phyloP scores from a whole-genome alignment of 441 rosid genomes.

The Populus hybrid region DNA sequence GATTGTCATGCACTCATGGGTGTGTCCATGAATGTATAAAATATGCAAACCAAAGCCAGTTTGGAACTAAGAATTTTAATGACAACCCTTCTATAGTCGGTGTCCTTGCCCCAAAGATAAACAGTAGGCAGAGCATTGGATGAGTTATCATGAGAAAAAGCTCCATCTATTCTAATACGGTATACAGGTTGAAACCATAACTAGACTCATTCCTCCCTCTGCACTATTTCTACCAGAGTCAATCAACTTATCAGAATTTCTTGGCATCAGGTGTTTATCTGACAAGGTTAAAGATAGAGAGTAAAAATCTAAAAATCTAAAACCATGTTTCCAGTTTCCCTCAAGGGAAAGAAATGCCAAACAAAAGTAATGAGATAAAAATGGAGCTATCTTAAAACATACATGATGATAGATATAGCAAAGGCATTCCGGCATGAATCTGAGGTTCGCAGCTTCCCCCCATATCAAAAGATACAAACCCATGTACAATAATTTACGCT shows the following conservation, averaged over 20 bases:
- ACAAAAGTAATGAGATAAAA: no score
- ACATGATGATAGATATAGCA: no score
- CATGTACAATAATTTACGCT: no score
- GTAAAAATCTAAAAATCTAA: background rate
- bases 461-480: no score
- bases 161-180: background rate
- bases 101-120: background rate
- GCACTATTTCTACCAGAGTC: background rate
- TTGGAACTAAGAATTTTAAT: background rate
- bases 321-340: background rate
- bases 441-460: no score
- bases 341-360: background rate
- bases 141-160: background rate
- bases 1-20: background rate
- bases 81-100: background rate
- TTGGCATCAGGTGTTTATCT: background rate
- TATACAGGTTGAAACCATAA: background rate
- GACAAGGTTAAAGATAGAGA: background rate
- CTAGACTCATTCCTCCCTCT: background rate
- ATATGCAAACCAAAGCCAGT: background rate
- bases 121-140: background rate
- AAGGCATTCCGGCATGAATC: no score
- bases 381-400: no score
- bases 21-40: background rate
- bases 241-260: background rate